These are phyloP conservation scores for Suillus variegatus DNA, from an alignment of 768 basidiomycete species.

Conservation along the genomic window DNA sequence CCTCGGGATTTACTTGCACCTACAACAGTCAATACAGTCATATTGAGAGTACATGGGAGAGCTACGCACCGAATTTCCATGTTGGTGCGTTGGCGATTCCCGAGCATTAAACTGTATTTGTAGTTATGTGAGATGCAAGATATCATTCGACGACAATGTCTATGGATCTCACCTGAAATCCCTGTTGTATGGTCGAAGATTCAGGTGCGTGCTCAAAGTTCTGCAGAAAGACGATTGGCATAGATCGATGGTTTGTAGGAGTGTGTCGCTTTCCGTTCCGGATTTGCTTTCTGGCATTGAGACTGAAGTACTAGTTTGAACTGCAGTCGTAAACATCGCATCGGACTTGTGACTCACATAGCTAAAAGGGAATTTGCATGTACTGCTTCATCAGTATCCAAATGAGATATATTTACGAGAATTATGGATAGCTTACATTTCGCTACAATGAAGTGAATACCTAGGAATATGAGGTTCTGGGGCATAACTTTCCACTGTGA, in stretches of 20 bases:
- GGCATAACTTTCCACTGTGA: slow-evolving; percentile 23
- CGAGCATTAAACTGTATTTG: too few species aligned
- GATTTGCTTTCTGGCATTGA: slow-evolving; percentile 21
- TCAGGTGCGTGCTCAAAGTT: neutral
- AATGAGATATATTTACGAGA: neutral
- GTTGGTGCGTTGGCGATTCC: too few species aligned
- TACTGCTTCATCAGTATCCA: slow-evolving; percentile 11
- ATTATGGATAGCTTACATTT: slow-evolving; percentile 16
- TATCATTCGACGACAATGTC: neutral
- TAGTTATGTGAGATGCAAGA: too few species aligned
- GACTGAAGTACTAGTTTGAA: slow-evolving; percentile 12
- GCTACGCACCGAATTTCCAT: slow-evolving; percentile 14
- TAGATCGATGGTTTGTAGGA: neutral
- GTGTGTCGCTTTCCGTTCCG: neutral
- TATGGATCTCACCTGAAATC: neutral
- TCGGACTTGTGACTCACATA: slow-evolving; percentile 16
- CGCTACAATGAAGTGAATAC: slow-evolving; percentile 23
- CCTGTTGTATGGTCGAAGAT: neutral
- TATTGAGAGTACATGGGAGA: neutral
- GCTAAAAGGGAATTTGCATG: slow-evolving; percentile 29
- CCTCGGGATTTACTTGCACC: slow-evolving; percentile 20
- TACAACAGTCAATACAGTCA: neutral
- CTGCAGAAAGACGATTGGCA: slow-evolving; percentile 8
- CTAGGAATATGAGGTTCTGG: slow-evolving; percentile 23
- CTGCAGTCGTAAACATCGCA: neutral